Conservation (phyloP, 495 filamentous ascomycete genomes). For the Chlorociboria aeruginascens region DNA sequence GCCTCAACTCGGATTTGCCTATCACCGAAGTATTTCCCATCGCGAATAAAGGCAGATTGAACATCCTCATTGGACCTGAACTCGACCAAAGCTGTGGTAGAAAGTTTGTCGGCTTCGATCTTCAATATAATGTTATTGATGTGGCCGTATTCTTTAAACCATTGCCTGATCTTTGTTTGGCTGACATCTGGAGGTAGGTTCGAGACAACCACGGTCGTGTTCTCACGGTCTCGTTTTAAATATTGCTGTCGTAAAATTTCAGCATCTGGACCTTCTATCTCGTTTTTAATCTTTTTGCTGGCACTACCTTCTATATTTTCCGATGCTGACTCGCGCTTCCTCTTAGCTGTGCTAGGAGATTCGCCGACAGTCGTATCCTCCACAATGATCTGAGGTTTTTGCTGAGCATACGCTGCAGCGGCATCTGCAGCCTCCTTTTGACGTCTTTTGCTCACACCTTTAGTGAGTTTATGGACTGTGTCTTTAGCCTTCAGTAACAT, state of each 20-base stretch:
- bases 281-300: slow-evolving; percentile 48
- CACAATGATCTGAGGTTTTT: slow-evolving; percentile 15
- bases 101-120: slow-evolving; percentile 40
- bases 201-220: slow-evolving; percentile 70
- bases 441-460: slow-evolving; percentile 49
- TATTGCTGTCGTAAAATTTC: slow-evolving; percentile 24
- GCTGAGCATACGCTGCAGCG: slow-evolving; percentile 35
- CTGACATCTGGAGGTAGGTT: slow-evolving; percentile 59
- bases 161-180: slow-evolving; percentile 65
- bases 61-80: slow-evolving; percentile 73
- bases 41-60: slow-evolving; percentile 62
- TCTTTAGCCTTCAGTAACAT: slow-evolving; percentile 59
- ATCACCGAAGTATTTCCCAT: slow-evolving; percentile 63
- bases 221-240: slow-evolving; percentile 74
- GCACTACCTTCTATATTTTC: slow-evolving; percentile 22
- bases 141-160: slow-evolving; percentile 79
- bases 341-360: slow-evolving; percentile 32
- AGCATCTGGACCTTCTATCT: slow-evolving; percentile 23
- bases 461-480: slow-evolving; percentile 52
- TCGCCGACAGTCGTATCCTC: background rate
- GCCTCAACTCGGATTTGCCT: slow-evolving; percentile 57
- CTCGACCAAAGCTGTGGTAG: slow-evolving; percentile 68
- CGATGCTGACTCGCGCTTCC: slow-evolving; percentile 48
- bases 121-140: slow-evolving; percentile 64
- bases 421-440: slow-evolving; percentile 51